phyloP scores from a whole-genome alignment of 2,329 filamentous ascomycete genomes.

The Diplocarpon rosae region DNA sequence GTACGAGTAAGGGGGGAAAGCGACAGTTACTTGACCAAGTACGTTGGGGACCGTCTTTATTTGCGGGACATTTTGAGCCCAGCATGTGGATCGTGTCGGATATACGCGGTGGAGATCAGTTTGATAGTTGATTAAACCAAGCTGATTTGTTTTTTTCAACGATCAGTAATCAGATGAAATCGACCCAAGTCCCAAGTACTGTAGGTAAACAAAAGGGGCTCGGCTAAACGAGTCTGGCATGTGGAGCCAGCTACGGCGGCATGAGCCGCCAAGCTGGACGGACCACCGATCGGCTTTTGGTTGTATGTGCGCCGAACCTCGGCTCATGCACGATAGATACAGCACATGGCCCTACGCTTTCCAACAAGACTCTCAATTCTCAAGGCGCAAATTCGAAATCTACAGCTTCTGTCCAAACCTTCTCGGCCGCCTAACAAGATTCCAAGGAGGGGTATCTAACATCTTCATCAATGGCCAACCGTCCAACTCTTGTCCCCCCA shows the following conservation, averaged over 20 bases:
- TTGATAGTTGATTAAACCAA: no score
- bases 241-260: not conserved
- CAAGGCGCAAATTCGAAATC: not conserved
- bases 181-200: no score
- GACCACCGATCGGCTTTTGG: not conserved
- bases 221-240: not conserved
- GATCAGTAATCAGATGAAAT: no score
- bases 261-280: slow-evolving; percentile 1
- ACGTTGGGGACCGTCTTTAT: no score
- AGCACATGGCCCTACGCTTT: not conserved
- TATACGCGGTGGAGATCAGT: no score
- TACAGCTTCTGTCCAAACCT: no score
- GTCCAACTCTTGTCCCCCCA: slow-evolving; percentile 58
- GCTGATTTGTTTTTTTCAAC: no score
- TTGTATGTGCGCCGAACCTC: not conserved
- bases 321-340: not conserved
- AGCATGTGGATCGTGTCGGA: no score
- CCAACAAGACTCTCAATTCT: not conserved
- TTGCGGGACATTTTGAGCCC: no score
- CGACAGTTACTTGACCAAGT: not conserved
- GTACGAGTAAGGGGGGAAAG: not conserved
- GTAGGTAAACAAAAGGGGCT: not conserved
- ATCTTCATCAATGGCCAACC: slow-evolving; percentile 21
- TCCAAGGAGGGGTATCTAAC: not conserved
- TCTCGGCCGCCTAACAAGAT: not conserved